Base-by-base conservation (phyloP, 75 land plant species). In the Gnetum montanum region DNA sequence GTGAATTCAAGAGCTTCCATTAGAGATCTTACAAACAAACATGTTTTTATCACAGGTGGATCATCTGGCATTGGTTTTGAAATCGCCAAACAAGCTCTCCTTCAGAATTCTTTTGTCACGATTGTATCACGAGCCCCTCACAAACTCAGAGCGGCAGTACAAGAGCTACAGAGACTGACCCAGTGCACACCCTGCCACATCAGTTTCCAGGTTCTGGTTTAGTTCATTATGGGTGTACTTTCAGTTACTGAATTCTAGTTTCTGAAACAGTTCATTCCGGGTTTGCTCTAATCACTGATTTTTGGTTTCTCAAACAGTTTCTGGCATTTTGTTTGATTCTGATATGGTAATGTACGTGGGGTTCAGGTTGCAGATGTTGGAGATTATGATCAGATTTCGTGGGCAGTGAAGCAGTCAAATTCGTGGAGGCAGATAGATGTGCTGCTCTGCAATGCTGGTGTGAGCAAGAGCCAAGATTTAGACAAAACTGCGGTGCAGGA, bases 11-110 rank as follows among this genome's bases (percentile, higher is more conserved):
- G n/a, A n/a, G n/a, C n/a, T n/a, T n/a, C n/a, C n/a, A n/a, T n/a
- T n/a, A n/a, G n/a, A n/a, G n/a, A n/a, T n/a, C n/a, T n/a, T n/a
- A n/a, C n/a, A 0, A 31, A 38, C 18, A 72, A 72, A 60, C 75
- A 72, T 61, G 74, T 72, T 2, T 61, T 72, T 33, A 54, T 72
- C 24, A 72, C 75, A 24, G 75, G 75, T 4, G 75, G 48, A 22
- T 72, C 75, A 15, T 70, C 59, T 34, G 75, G 75, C 35, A 72
- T 72, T 31, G 75, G 75, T 11, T 47, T 60, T 6, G 67, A 67
- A 8, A 31, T 72, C 16, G 75, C 74, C 27, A 71, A 53, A 37
- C 46, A 43, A 47, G 51, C 67, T 24, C 37, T 72, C 15, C 26
- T 24, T 3, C 43, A 69, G 37, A 74, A 66, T 6, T 56, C 75